Conservation (phyloP, 2,329 filamentous ascomycete species). For the Fusarium sp. region DNA sequence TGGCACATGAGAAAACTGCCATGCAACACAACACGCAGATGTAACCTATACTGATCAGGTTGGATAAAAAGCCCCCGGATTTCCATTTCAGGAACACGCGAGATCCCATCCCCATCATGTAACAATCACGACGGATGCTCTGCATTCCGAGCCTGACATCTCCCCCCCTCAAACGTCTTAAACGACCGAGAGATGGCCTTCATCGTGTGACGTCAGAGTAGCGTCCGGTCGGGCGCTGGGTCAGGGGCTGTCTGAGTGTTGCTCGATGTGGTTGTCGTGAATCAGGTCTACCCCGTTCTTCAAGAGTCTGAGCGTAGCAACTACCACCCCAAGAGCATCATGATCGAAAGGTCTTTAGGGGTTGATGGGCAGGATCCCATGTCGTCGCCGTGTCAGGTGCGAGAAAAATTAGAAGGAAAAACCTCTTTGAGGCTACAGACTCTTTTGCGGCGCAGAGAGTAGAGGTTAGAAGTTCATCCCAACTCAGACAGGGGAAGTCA, state of each 20-base stretch:
- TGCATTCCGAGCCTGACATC: slow-evolving; percentile 4
- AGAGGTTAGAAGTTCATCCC: slow-evolving; percentile 32
- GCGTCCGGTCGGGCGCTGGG: neutral
- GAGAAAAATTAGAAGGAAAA: neutral
- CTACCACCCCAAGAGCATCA: neutral
- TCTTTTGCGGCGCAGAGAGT: neutral
- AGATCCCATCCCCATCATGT: neutral
- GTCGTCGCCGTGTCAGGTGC: neutral
- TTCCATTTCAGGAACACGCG: neutral
- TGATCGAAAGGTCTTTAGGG: neutral
- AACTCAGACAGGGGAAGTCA: slow-evolving; percentile 30
- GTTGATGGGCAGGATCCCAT: neutral
- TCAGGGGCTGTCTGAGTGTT: slow-evolving; percentile 1
- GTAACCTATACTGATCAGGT: neutral
- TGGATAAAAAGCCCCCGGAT: neutral
- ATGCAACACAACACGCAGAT: neutral
- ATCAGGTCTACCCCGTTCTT: neutral
- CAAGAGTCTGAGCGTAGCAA: slow-evolving; percentile 1
- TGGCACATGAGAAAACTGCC: neutral
- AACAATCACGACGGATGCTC: slow-evolving; percentile 9
- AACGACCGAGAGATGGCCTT: slow-evolving; percentile 13
- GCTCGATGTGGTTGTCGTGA: slow-evolving; percentile 1
- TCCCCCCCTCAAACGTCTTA: neutral
- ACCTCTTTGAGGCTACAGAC: neutral
- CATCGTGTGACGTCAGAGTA: slow-evolving; percentile 31